These are phyloP conservation scores for Nidularia pulvinata DNA, from an alignment of 768 basidiomycete genomes.

Conservation along the genomic window DNA sequence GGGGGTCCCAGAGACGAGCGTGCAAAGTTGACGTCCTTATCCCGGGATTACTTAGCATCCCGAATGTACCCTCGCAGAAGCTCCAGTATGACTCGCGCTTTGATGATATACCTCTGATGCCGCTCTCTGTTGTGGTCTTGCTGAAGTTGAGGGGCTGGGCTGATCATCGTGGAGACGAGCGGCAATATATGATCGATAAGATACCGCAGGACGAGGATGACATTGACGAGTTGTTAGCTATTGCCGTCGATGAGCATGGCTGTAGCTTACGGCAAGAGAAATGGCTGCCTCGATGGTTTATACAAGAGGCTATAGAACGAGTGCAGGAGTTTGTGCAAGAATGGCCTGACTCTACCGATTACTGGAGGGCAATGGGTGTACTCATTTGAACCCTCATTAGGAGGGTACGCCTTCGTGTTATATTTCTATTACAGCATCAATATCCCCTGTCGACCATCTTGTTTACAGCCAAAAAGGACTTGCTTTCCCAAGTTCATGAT, in stretches of 20 bases:
- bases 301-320: slow-evolving; percentile 17
- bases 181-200: slow-evolving; percentile 31
- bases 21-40: slow-evolving; percentile 36
- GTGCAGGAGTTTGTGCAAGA: slow-evolving; percentile 16
- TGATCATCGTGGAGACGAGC: slow-evolving; percentile 29
- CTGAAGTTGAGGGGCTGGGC: slow-evolving; percentile 42
- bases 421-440: no score
- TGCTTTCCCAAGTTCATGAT: no score
- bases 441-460: no score
- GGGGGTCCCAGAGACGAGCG: neutral
- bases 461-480: no score
- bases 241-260: slow-evolving; percentile 25
- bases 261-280: slow-evolving; percentile 12
- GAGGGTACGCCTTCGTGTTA: no score
- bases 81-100: slow-evolving; percentile 13
- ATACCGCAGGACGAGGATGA: slow-evolving; percentile 36
- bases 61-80: slow-evolving; percentile 13
- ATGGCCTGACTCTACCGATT: slow-evolving; percentile 9
- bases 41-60: slow-evolving; percentile 31
- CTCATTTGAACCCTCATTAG: no score
- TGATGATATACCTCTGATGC: slow-evolving; percentile 31
- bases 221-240: slow-evolving; percentile 34
- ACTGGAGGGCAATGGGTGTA: slow-evolving; percentile 19
- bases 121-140: slow-evolving; percentile 33
- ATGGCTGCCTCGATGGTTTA: slow-evolving; percentile 27